Evolutionary conservation across 306 rosid genomes (phyloP).

Genomic region (Crotalaria pallida): DNA sequence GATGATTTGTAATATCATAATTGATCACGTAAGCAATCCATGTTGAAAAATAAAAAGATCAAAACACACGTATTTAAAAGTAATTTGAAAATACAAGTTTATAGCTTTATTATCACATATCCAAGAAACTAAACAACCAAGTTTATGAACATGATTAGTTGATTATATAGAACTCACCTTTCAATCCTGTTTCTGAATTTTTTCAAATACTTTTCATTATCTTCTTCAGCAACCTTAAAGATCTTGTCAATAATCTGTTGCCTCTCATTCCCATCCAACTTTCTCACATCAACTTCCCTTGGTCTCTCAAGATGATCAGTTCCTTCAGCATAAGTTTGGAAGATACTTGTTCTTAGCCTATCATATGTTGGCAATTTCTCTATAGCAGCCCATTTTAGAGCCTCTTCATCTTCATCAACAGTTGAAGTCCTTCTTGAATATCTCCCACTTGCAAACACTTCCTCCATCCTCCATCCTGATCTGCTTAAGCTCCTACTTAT

Average conservation of each 20-base stretch:
- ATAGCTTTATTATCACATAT: not conserved
- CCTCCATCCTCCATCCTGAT: slow-evolving; percentile 70
- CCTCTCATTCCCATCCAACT: slow-evolving; percentile 48
- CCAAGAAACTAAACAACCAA: not conserved
- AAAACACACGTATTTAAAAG: no score
- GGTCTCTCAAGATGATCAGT: not conserved
- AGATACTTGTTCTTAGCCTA: slow-evolving; percentile 74
- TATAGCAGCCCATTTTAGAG: slow-evolving; percentile 91
- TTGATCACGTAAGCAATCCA: no score
- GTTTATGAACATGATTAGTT: not conserved
- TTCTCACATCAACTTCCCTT: slow-evolving; percentile 72
- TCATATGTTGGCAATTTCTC: slow-evolving; percentile 82
- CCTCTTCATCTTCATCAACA: slow-evolving; percentile 74
- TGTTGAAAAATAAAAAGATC: no score
- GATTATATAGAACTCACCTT: slow-evolving; percentile 38
- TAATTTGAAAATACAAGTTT: not conserved
- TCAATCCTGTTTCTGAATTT: slow-evolving; percentile 65
- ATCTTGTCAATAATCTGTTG: slow-evolving; percentile 62
- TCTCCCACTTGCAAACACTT: slow-evolving; percentile 40
- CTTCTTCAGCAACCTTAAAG: slow-evolving; percentile 88
- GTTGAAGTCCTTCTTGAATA: slow-evolving; percentile 50
- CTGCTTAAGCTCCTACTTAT: slow-evolving; percentile 61
- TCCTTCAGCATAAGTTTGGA: slow-evolving; percentile 38
- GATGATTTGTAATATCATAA: no score
- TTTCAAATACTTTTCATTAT: slow-evolving; percentile 62